These are phyloP conservation scores for Fusarium nisikadoi DNA, from an alignment of 2,329 filamentous ascomycete species.

Conservation along the genomic window DNA sequence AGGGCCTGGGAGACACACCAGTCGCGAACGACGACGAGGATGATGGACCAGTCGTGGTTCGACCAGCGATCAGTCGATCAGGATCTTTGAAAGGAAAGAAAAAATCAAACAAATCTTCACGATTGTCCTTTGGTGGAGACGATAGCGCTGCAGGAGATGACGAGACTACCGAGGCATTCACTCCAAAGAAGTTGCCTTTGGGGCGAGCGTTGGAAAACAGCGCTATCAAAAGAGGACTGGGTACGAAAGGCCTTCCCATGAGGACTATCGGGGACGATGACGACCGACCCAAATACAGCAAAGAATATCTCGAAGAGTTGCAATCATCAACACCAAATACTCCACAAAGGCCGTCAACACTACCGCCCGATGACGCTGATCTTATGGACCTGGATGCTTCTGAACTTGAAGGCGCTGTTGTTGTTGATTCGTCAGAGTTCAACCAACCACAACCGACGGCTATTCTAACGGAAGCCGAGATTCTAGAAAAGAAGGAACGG, in stretches of 20 bases:
- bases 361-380: conserved; percentile 58
- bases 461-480: conserved; percentile 86
- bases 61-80: conserved; percentile 59
- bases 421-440: conserved; percentile 64
- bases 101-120: conserved; percentile 64
- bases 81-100: conserved; percentile 73
- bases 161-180: conserved; percentile 61
- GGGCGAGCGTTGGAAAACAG: conserved; percentile 75
- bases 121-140: conserved; percentile 79
- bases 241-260: conserved; percentile 63
- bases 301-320: conserved; percentile 86
- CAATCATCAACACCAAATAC: conserved; percentile 87
- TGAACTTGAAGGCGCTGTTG: conserved; percentile 71
- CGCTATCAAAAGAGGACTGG: conserved; percentile 64
- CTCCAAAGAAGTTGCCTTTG: conserved; percentile 73
- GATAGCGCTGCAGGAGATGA: conserved; percentile 62
- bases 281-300: conserved; percentile 82
- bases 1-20: conserved; percentile 36
- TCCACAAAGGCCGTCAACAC: conserved; percentile 69
- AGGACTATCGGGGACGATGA: conserved; percentile 69
- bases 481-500: conserved; percentile 89
- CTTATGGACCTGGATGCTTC: conserved; percentile 68
- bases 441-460: conserved; percentile 51
- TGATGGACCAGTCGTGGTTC: conserved; percentile 60
- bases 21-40: conserved; percentile 56